Percentiles rank a stretch among this genome's conserved stretches.
phyloP scores from a whole-genome alignment of 2,329 filamentous ascomycete species.

The Calonectria honghensis region DNA sequence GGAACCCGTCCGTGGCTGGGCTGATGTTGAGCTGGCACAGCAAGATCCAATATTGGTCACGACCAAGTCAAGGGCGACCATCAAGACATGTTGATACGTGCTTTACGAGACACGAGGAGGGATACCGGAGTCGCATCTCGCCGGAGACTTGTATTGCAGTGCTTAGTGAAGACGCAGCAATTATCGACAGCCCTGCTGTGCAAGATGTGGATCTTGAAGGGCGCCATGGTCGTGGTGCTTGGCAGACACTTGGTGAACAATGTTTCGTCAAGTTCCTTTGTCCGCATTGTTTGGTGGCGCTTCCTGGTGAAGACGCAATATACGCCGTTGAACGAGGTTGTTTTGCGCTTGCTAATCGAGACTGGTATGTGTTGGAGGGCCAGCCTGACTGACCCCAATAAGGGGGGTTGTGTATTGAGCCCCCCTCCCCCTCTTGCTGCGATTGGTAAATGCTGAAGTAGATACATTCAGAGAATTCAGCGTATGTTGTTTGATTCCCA shows the following conservation, averaged over 20 bases:
- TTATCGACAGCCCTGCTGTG: not conserved
- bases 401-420: no score
- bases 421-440: no score
- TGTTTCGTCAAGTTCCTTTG: not conserved
- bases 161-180: not conserved
- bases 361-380: no score
- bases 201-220: not conserved
- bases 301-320: not conserved
- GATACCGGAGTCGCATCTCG: not conserved
- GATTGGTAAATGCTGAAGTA: no score
- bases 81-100: not conserved
- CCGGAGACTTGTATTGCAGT: not conserved
- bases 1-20: not conserved
- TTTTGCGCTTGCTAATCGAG: not conserved
- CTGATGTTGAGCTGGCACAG: not conserved
- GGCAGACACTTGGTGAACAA: not conserved
- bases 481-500: no score
- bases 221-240: no score
- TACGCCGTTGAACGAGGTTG: not conserved
- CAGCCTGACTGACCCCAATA: no score
- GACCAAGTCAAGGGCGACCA: not conserved
- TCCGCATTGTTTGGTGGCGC: not conserved
- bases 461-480: no score
- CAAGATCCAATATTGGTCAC: not conserved
- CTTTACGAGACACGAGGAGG: not conserved